phyloP scores from a whole-genome alignment of 192 early-diverging fungal species.

The Backusella tarrabulga region DNA sequence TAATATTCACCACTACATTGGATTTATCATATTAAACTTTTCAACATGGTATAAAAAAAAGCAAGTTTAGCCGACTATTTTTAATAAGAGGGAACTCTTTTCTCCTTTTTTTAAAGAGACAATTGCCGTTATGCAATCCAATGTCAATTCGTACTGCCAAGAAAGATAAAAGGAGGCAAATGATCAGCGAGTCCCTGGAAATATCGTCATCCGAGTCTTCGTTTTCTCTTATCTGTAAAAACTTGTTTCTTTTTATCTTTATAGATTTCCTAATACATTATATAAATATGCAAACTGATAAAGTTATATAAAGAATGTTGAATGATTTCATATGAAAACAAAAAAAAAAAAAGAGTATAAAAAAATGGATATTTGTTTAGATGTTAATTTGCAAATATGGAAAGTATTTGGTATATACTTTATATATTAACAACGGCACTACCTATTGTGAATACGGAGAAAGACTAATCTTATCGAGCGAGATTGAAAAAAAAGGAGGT shows the following conservation, averaged over 20 bases:
- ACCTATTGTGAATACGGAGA: neutral
- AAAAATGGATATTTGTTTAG: too few species aligned
- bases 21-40: too few species aligned
- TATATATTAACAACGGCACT: neutral
- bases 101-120: too few species aligned
- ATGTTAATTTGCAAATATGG: neutral
- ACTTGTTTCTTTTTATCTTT: neutral
- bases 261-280: neutral
- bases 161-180: neutral
- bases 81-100: too few species aligned
- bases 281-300: neutral
- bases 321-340: neutral
- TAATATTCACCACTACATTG: too few species aligned
- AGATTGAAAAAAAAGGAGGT: neutral
- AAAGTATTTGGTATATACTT: neutral
- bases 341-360: neutral
- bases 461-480: neutral
- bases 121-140: too few species aligned
- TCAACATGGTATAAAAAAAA: too few species aligned
- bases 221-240: neutral
- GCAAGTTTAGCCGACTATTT: too few species aligned
- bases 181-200: neutral
- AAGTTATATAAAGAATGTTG: neutral
- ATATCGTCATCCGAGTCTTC: neutral
- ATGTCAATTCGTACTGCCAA: neutral